Conservation (phyloP, 106 monocot genomes). For the Dendrobium huoshanense region DNA sequence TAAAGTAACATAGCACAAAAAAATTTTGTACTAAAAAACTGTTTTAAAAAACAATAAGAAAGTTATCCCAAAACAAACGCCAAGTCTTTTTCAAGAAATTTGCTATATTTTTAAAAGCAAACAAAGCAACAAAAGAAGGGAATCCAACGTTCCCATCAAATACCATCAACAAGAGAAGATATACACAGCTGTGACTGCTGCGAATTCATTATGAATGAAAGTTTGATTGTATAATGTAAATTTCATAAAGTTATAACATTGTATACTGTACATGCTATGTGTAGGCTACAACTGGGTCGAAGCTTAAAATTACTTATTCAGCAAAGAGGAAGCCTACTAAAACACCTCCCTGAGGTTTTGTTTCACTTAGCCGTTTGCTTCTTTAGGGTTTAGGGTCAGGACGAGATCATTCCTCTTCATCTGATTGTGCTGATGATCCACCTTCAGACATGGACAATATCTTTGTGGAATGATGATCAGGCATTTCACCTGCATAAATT, state of each 20-base stretch:
- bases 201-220: background rate
- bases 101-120: too few species aligned
- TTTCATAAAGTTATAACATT: background rate
- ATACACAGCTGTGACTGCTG: background rate
- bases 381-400: background rate
- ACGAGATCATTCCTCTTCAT: constrained; percentile 1
- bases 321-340: background rate
- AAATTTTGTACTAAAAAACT: too few species aligned
- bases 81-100: too few species aligned
- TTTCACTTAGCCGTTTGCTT: background rate
- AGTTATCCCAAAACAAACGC: too few species aligned
- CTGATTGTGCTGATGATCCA: constrained; percentile 7
- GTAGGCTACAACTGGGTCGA: background rate
- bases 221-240: background rate
- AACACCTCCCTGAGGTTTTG: background rate
- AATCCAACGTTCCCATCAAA: background rate
- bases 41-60: too few species aligned
- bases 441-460: background rate
- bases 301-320: background rate
- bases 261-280: background rate
- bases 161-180: background rate
- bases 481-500: background rate
- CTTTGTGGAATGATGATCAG: constrained; percentile 9
- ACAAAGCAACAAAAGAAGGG: background rate
- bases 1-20: too few species aligned